Evolutionary conservation across 805 yeast species (phyloP).

Genomic region (Candida montana): DNA sequence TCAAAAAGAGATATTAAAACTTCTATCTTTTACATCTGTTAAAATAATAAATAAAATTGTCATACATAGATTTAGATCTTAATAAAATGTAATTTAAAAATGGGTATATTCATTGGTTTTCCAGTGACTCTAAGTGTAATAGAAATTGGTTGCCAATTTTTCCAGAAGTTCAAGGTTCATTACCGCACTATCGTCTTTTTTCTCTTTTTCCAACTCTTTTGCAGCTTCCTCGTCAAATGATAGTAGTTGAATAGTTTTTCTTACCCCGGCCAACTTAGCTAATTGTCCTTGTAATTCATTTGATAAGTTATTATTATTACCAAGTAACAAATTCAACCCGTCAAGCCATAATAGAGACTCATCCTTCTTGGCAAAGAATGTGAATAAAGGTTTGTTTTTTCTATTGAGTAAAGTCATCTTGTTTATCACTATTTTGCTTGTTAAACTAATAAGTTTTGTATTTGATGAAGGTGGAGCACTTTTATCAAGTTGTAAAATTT

Average conservation of each 20-base stretch:
- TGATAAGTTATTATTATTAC: slow-evolving; percentile 33
- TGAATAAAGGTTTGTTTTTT: slow-evolving; percentile 38
- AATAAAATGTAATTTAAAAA: no score
- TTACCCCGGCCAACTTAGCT: slow-evolving; percentile 37
- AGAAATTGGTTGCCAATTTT: slow-evolving; percentile 15
- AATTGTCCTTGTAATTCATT: slow-evolving; percentile 41
- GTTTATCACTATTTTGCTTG: slow-evolving; percentile 52
- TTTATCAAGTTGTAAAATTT: slow-evolving; percentile 42
- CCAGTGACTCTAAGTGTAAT: slow-evolving; percentile 13
- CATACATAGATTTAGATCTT: no score
- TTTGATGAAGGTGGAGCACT: slow-evolving; percentile 31
- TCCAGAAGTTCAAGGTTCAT: slow-evolving; percentile 13
- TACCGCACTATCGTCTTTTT: neutral
- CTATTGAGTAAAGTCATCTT: slow-evolving; percentile 47
- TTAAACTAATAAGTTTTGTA: slow-evolving; percentile 46
- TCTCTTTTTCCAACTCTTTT: neutral
- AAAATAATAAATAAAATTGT: no score
- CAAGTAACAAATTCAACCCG: slow-evolving; percentile 55
- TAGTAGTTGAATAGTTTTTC: slow-evolving; percentile 45
- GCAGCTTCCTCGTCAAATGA: slow-evolving; percentile 22
- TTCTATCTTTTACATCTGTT: no score
- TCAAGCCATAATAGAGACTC: slow-evolving; percentile 72
- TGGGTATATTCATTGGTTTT: no score
- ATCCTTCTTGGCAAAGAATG: slow-evolving; percentile 67
- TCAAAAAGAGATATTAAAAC: slow-evolving; percentile 13